phyloP scores from a whole-genome alignment of 2,329 filamentous ascomycete genomes.

The Aspergillus sergii region DNA sequence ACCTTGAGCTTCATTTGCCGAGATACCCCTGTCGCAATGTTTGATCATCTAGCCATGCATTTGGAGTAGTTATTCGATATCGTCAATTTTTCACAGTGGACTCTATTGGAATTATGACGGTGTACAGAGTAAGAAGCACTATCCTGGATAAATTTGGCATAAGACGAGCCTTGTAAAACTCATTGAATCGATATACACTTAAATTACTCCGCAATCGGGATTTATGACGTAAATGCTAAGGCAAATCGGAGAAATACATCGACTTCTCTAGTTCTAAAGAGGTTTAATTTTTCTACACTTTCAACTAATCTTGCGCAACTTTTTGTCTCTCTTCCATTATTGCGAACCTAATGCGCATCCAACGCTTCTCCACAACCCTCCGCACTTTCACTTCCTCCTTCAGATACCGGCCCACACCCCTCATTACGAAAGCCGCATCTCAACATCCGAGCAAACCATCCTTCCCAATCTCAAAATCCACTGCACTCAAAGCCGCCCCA shows the following conservation, averaged over 20 bases:
- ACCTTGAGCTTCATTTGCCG: slow-evolving; percentile 9
- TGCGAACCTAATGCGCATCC: slow-evolving; percentile 31
- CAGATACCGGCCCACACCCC: slow-evolving; percentile 24
- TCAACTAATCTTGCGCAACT: background rate
- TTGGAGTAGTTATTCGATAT: background rate
- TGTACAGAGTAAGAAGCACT: background rate
- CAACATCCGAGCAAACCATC: slow-evolving; percentile 9
- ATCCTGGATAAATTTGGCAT: background rate
- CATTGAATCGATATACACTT: background rate
- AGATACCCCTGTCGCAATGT: slow-evolving; percentile 20
- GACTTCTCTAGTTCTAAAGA: background rate
- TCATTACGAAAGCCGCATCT: slow-evolving; percentile 13
- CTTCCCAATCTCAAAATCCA: slow-evolving; percentile 35
- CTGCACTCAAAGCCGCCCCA: slow-evolving; percentile 66
- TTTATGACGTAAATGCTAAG: background rate
- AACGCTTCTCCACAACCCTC: slow-evolving; percentile 17
- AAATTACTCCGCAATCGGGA: background rate
- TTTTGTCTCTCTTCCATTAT: background rate
- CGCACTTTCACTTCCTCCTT: slow-evolving; percentile 25
- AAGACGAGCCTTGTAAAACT: background rate
- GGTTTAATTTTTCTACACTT: background rate
- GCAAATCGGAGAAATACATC: background rate
- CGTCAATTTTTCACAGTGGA: background rate
- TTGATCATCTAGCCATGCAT: background rate
- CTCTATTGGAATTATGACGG: background rate